Evolutionary conservation across 1,284 basidiomycete species (phyloP).

Genomic region (Ganoderma lingzhi): DNA sequence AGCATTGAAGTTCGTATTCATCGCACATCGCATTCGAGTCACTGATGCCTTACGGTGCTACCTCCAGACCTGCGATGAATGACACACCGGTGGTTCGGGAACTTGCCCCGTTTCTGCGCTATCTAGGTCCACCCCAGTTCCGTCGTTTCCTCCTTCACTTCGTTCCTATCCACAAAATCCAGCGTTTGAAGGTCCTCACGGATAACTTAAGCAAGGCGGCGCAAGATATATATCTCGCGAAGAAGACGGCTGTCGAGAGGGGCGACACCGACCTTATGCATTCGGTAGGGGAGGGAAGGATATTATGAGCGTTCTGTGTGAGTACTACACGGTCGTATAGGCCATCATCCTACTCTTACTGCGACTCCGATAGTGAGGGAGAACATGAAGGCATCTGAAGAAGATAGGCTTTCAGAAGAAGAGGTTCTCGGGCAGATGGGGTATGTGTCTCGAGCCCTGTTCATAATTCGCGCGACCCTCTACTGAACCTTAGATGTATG

Average conservation of each 20-base stretch:
- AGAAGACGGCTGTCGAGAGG: slow-evolving; percentile 54
- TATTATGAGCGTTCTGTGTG: slow-evolving; percentile 39
- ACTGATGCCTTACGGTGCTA: not conserved
- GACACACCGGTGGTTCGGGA: not conserved
- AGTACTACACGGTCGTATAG: not conserved
- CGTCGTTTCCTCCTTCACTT: slow-evolving; percentile 10
- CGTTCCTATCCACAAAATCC: slow-evolving; percentile 4
- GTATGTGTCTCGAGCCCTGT: slow-evolving; percentile 30
- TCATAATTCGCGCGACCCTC: not conserved
- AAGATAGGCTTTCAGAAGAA: slow-evolving; percentile 41
- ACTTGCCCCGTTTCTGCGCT: not conserved
- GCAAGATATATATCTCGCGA: slow-evolving; percentile 46
- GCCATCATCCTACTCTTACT: too few species aligned
- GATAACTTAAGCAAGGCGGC: slow-evolving; percentile 48
- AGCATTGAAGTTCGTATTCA: not conserved
- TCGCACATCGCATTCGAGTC: too few species aligned
- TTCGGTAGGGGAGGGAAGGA: slow-evolving; percentile 33
- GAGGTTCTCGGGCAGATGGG: slow-evolving; percentile 45
- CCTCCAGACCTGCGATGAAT: not conserved
- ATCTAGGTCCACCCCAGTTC: slow-evolving; percentile 2
- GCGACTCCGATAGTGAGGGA: slow-evolving; percentile 6
- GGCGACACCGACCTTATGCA: slow-evolving; percentile 27
- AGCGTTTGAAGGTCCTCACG: slow-evolving; percentile 31
- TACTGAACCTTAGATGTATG: not conserved
- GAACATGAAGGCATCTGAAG: slow-evolving; percentile 15